Percentiles rank a stretch among this genome's conserved stretches.
These are phyloP conservation scores for Schwanniomyces pseudopolymorphus DNA, from an alignment of 805 yeast species.

Conservation along the genomic window DNA sequence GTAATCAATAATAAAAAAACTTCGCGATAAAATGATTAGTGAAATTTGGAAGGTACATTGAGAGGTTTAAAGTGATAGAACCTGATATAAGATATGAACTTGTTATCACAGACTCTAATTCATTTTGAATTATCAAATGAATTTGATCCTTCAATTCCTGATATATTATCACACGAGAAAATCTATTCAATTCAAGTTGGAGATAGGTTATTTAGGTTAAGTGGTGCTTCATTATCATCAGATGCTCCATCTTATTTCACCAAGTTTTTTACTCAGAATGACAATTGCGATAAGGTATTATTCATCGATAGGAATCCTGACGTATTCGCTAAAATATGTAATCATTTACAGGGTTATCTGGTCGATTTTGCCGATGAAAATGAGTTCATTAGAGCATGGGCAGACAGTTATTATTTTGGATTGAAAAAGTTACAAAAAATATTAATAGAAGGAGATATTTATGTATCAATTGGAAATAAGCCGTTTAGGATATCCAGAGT, in stretches of 20 bases:
- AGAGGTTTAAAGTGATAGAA: not conserved
- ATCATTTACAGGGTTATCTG: slow-evolving; percentile 81
- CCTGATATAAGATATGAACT: no score
- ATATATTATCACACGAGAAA: slow-evolving; percentile 63
- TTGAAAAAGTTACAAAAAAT: slow-evolving; percentile 54
- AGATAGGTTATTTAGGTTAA: slow-evolving; percentile 54
- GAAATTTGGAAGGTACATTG: not conserved
- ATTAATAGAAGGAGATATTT: slow-evolving; percentile 54
- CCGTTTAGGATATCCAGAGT: slow-evolving; percentile 59
- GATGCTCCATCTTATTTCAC: slow-evolving; percentile 92
- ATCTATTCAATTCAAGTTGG: slow-evolving; percentile 76
- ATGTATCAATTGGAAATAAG: slow-evolving; percentile 57
- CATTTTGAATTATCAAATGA: slow-evolving; percentile 19
- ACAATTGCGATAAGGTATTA: slow-evolving; percentile 42
- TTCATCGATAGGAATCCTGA: slow-evolving; percentile 74
- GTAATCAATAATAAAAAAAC: not conserved
- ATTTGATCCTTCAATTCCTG: slow-evolving; percentile 46
- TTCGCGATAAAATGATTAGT: not conserved
- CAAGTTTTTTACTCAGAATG: slow-evolving; percentile 50
- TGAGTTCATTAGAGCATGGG: slow-evolving; percentile 59
- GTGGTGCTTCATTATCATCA: slow-evolving; percentile 82
- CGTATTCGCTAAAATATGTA: slow-evolving; percentile 63
- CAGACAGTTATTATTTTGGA: slow-evolving; percentile 73
- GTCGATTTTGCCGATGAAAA: slow-evolving; percentile 58
- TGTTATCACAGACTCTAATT: not conserved